Conservation (phyloP, 2,329 filamentous ascomycete species). For the Bipolaris oryzae region DNA sequence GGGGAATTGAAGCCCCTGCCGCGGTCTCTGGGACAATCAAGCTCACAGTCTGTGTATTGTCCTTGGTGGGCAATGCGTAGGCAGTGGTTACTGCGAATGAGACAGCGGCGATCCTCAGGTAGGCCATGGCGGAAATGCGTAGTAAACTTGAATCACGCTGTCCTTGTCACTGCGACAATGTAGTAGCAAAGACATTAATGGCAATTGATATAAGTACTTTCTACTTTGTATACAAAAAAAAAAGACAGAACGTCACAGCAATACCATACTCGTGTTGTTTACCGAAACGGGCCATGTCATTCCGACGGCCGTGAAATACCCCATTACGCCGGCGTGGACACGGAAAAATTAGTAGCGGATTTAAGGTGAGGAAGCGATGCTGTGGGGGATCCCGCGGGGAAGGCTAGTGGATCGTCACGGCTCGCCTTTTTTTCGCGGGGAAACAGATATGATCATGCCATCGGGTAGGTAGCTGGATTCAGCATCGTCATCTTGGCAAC, state of each 20-base stretch:
- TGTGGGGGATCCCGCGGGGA: constrained; percentile 9
- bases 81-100: not conserved
- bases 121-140: not conserved
- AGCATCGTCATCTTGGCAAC: not conserved
- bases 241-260: not conserved
- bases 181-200: not conserved
- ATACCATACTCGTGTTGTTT: not conserved
- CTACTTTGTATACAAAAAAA: not conserved
- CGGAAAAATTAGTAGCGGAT: constrained; percentile 1
- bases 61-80: constrained; percentile 2
- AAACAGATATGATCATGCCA: not conserved
- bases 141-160: not conserved
- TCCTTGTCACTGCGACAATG: not conserved
- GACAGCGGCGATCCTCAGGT: not conserved
- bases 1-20: constrained; percentile 13
- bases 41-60: not conserved
- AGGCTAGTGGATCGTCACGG: constrained; percentile 1
- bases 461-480: not conserved
- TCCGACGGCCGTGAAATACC: constrained; percentile 10
- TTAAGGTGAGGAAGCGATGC: not conserved
- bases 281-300: not conserved
- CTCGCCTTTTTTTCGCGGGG: constrained; percentile 3
- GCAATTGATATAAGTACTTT: constrained; percentile 3
- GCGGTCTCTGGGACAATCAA: constrained; percentile 11
- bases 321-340: not conserved